Conservation (phyloP, 2,329 filamentous ascomycete genomes). For the Malbranchea zuffiana region DNA sequence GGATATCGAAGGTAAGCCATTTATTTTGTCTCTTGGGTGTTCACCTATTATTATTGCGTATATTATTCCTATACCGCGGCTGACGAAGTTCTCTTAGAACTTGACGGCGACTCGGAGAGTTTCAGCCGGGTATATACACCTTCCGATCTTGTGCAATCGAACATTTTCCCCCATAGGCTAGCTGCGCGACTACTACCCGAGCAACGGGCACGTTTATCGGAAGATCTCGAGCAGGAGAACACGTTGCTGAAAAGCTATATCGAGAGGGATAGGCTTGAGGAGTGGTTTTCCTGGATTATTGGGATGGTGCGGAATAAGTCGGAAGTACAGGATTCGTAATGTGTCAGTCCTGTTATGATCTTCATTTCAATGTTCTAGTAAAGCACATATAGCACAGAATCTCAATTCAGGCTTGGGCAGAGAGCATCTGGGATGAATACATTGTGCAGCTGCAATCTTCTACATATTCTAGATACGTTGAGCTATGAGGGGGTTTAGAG, state of each 20-base stretch:
- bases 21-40: conserved; percentile 20
- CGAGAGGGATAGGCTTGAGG: conserved; percentile 55
- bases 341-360: no score
- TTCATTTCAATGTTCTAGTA: no score
- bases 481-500: no score
- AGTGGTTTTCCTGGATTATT: conserved; percentile 49
- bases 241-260: conserved; percentile 53
- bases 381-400: no score
- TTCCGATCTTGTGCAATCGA: conserved; percentile 18
- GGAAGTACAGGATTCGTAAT: no score
- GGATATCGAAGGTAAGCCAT: conserved; percentile 50
- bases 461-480: no score
- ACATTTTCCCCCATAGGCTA: conserved; percentile 21
- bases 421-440: no score
- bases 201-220: conserved; percentile 55
- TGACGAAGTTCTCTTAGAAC: conserved; percentile 13
- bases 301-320: conserved; percentile 14
- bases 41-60: conserved; percentile 8
- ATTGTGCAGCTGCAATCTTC: no score
- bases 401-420: no score
- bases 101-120: conserved; percentile 9
- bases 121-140: conserved; percentile 9
- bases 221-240: conserved; percentile 65
- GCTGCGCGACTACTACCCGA: conserved; percentile 30
- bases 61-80: conserved; percentile 11